phyloP scores from a whole-genome alignment of 164 flowering plant species.

The Echeveria elegans region DNA sequence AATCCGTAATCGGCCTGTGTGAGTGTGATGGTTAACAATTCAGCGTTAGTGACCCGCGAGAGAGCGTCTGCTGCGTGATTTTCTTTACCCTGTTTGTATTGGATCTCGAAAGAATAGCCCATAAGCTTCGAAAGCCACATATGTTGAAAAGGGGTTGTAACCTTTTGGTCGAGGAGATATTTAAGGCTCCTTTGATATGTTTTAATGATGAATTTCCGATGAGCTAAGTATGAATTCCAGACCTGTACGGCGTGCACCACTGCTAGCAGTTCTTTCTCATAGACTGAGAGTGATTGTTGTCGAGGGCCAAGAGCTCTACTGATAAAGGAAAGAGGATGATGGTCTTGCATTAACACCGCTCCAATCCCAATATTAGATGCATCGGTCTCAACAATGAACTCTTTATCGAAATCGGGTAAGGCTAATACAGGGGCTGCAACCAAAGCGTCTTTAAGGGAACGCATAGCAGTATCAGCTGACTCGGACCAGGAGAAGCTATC shows the following conservation, averaged over 20 bases:
- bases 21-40: neutral
- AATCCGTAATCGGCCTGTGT: neutral
- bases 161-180: neutral
- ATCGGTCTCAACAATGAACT: conserved; percentile 9
- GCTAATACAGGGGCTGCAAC: conserved; percentile 1
- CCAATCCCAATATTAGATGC: conserved; percentile 7
- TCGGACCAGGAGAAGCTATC: conserved; percentile 4
- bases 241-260: neutral
- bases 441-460: neutral
- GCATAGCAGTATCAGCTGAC: neutral
- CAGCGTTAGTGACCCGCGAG: neutral
- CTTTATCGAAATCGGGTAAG: conserved; percentile 4
- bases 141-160: neutral
- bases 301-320: neutral
- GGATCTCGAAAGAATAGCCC: neutral
- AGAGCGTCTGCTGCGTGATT: conserved; percentile 10
- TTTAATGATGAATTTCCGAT: neutral
- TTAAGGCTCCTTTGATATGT: neutral
- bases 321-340: conserved; percentile 3
- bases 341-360: conserved; percentile 6
- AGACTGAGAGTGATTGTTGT: neutral
- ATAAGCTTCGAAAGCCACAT: neutral
- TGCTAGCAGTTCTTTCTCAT: conserved; percentile 8
- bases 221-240: conserved; percentile 3
- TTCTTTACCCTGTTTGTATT: neutral